Base-by-base conservation (phyloP, 2,329 filamentous ascomycete genomes). In the Curvularia eragrostidis region DNA sequence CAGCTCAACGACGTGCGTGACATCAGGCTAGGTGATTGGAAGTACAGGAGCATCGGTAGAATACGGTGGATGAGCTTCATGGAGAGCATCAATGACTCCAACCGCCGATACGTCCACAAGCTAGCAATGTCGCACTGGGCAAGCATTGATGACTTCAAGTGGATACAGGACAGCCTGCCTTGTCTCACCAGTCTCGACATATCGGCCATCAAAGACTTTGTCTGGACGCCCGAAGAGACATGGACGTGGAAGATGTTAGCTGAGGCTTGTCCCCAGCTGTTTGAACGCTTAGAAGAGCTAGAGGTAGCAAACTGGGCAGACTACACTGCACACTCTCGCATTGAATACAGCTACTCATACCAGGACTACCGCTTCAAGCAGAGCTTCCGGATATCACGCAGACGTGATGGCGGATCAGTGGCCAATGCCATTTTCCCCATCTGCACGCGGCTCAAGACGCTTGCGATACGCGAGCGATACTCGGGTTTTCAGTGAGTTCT, bases 301-400 rank as follows among this genome's bases (percentile, higher is more conserved):
- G 73, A 75, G 50, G 72, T 75, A 6, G 66, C 70, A 18, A 75
- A 76, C 48, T 76, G 74, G 74, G 71, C 73, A 8, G 74, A 76
- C 64, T 76, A 74, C 55, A 71, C 69, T 0, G 71, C 69, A 9
- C 74, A 76, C 51, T 69, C 70, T n/a, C 68, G 71, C 30, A 73
- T 75, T 39, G 72, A 75, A 56, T 75, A 75, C 61, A 73, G 67
- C 61, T 76, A 76, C 57, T 70, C 72, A 13, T 75, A 72, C 63
- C 69, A 72, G 48, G 73, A 76, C 60, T 76, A 75, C 43, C 63
- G 70, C 32, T 76, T 73, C 63, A 76, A 75, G 64, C 66, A 63
- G 36, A 69, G 68, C 41, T 76, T 75, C 52, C 65, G 74, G 8
- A 61, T 75, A 51, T 75, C 72, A n/a, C 63, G 74, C 21, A 65